Evolutionary conservation across 495 filamentous ascomycete genomes (phyloP).

Genomic region (Neurospora sp.): DNA sequence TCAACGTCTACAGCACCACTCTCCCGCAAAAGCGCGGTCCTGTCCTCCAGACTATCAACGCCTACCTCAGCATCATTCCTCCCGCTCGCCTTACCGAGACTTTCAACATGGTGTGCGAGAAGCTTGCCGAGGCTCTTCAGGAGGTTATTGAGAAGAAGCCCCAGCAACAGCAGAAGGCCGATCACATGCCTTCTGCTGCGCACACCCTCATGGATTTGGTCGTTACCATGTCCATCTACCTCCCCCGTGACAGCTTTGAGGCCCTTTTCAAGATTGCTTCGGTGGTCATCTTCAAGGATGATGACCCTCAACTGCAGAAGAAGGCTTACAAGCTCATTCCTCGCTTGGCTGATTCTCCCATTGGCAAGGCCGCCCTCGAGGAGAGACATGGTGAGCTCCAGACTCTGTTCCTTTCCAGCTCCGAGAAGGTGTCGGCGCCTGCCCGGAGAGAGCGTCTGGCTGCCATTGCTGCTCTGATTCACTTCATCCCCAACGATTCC

Average conservation of each 20-base stretch:
- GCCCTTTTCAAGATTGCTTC: slow-evolving; percentile 75
- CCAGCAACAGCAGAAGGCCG: slow-evolving; percentile 45
- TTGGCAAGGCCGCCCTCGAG: slow-evolving; percentile 57
- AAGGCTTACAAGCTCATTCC: slow-evolving; percentile 98
- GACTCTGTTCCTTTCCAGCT: slow-evolving; percentile 59
- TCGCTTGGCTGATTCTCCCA: slow-evolving; percentile 68
- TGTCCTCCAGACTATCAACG: slow-evolving; percentile 87
- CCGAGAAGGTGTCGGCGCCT: slow-evolving; percentile 74
- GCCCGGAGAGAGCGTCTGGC: slow-evolving; percentile 74
- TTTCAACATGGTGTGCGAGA: slow-evolving; percentile 70
- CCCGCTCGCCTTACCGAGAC: slow-evolving; percentile 69
- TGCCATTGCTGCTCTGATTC: slow-evolving; percentile 68
- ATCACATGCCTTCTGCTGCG: slow-evolving; percentile 79
- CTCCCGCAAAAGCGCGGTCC: slow-evolving; percentile 82
- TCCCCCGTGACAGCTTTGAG: slow-evolving; percentile 71
- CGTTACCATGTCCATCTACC: slow-evolving; percentile 87
- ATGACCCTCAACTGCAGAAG: slow-evolving; percentile 94
- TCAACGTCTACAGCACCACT: slow-evolving; percentile 96
- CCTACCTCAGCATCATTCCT: slow-evolving; percentile 78
- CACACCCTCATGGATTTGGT: slow-evolving; percentile 95
- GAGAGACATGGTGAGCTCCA: slow-evolving; percentile 69
- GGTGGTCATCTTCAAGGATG: slow-evolving; percentile 60
- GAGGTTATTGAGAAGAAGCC: slow-evolving; percentile 46
- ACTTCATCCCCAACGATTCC: slow-evolving; percentile 59
- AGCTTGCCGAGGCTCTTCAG: slow-evolving; percentile 69